phyloP scores from a whole-genome alignment of 2,329 filamentous ascomycete species.

The Alternaria alternata region DNA sequence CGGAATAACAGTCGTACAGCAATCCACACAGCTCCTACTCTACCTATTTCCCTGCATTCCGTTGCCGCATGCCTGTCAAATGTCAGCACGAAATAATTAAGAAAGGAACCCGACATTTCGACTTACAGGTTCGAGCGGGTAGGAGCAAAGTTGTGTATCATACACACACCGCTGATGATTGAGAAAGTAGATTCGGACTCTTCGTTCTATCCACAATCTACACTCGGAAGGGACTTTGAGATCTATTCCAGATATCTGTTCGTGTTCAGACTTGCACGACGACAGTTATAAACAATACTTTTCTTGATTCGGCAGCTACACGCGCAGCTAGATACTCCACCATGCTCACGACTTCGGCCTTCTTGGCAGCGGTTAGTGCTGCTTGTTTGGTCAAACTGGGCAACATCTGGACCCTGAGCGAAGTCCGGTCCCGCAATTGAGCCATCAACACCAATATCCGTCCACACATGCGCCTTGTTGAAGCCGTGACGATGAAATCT shows the following conservation, averaged over 20 bases:
- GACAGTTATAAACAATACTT: too few species aligned
- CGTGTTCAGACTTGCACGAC: background rate
- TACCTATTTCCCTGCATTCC: background rate
- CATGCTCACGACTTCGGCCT: background rate
- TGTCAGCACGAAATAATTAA: background rate
- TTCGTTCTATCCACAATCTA: background rate
- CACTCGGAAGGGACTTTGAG: background rate
- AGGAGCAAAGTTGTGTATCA: background rate
- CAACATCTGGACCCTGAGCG: background rate
- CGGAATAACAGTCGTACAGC: background rate
- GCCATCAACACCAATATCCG: background rate
- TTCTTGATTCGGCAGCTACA: background rate
- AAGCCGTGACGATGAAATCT: background rate
- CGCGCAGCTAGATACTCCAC: background rate
- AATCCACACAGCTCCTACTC: slow-evolving; percentile 1
- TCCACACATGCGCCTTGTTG: background rate
- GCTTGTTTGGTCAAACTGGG: slow-evolving; percentile 1
- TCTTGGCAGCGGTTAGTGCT: slow-evolving; percentile 9
- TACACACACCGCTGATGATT: background rate
- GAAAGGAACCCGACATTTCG: background rate
- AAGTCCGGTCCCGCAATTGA: background rate
- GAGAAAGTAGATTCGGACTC: background rate
- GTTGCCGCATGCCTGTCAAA: background rate
- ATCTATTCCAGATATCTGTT: too few species aligned
- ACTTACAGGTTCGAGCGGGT: background rate